phyloP scores from a whole-genome alignment of 1,284 basidiomycete genomes.

The Porodaedalea pini region DNA sequence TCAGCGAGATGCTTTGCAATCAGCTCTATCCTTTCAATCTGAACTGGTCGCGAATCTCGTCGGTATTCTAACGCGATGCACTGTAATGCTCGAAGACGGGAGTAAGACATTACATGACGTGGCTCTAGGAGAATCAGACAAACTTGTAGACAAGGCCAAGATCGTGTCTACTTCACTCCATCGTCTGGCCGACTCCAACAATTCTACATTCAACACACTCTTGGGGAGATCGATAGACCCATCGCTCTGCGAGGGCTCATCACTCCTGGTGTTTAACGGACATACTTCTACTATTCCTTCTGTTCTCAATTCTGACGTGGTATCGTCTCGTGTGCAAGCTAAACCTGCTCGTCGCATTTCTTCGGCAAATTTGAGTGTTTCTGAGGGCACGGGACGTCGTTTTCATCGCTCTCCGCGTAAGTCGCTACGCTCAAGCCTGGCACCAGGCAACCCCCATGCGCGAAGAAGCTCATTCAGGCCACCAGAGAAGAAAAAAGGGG shows the following conservation, averaged over 20 bases:
- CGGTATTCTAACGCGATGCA: conserved; percentile 78
- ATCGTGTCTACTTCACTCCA: conserved; percentile 49
- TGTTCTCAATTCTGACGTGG: conserved; percentile 40
- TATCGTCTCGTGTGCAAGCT: conserved; percentile 39
- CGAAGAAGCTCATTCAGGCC: conserved; percentile 60
- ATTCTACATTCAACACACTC: conserved; percentile 58
- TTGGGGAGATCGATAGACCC: conserved; percentile 65
- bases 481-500: conserved; percentile 67
- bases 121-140: conserved; percentile 41
- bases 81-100: conserved; percentile 67
- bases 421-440: conserved; percentile 63
- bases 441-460: conserved; percentile 34
- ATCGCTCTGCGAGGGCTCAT: conserved; percentile 37
- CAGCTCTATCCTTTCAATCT: conserved; percentile 63
- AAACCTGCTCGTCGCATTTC: conserved; percentile 47
- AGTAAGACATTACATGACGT: conserved; percentile 50
- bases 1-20: conserved; percentile 63
- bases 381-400: conserved; percentile 33
- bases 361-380: conserved; percentile 42
- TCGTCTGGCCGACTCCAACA: conserved; percentile 62
- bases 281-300: conserved; percentile 32
- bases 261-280: conserved; percentile 44
- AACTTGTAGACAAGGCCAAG: conserved; percentile 38
- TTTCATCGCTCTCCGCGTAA: conserved; percentile 56
- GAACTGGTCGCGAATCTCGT: conserved; percentile 67